phyloP scores from a whole-genome alignment of 192 early-diverging fungal genomes.

The Coemansia nantahalensis region DNA sequence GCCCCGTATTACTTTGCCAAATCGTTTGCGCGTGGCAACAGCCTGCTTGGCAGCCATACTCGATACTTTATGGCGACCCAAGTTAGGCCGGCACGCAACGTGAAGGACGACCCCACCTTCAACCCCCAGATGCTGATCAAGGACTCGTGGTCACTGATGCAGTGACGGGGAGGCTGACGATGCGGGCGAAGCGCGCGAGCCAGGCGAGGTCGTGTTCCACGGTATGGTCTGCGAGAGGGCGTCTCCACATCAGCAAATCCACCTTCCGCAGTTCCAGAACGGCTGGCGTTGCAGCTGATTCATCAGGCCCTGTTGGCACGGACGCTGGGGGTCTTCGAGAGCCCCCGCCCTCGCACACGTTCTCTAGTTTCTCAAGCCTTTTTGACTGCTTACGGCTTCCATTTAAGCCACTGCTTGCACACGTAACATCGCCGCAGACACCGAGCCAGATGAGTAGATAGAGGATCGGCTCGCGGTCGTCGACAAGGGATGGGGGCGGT shows the following conservation, averaged over 20 bases:
- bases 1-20: conserved; percentile 1
- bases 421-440: no score
- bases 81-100: neutral
- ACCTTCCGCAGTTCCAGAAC: no score
- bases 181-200: no score
- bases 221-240: neutral
- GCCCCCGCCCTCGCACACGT: no score
- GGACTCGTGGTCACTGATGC: neutral
- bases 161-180: neutral
- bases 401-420: no score
- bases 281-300: no score
- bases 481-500: neutral
- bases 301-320: no score
- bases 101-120: neutral
- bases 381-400: no score
- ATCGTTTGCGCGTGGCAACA: neutral
- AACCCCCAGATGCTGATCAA: neutral
- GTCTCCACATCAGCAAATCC: neutral
- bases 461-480: neutral
- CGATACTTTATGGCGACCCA: conserved; percentile 2
- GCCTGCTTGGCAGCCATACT: conserved; percentile 16
- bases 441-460: neutral
- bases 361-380: no score
- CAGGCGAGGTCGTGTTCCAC: neutral
- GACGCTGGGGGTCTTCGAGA: no score